phyloP scores from a whole-genome alignment of 345 rosid genomes.

The Salix suchowensis region DNA sequence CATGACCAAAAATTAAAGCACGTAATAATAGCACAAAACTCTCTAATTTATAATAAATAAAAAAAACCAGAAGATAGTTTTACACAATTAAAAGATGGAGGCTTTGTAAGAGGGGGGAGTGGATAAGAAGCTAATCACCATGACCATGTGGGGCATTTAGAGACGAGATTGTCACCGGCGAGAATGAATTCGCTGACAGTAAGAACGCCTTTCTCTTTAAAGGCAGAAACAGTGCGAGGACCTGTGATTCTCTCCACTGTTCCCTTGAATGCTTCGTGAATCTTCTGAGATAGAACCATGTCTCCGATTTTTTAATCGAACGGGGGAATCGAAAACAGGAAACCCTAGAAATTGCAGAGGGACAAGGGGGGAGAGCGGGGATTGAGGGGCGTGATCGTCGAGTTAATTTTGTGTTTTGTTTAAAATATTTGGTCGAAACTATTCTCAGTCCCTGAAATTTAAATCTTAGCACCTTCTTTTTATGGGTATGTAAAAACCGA shows the following conservation, averaged over 20 bases:
- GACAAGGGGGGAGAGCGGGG: not conserved
- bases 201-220: slow-evolving; percentile 96
- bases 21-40: not conserved
- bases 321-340: not conserved
- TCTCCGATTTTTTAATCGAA: not conserved
- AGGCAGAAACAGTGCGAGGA: slow-evolving; percentile 89
- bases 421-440: too few relatives aligned
- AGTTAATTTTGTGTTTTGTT: not conserved
- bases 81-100: not conserved
- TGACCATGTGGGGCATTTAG: slow-evolving; percentile 99
- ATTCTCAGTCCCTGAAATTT: not conserved
- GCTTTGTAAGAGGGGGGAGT: not conserved
- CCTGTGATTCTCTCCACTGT: slow-evolving; percentile 90
- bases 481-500: not conserved
- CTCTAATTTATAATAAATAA: not conserved
- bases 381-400: not conserved
- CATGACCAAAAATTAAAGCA: not conserved
- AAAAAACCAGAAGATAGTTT: not conserved
- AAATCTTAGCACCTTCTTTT: not conserved
- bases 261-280: slow-evolving; percentile 89
- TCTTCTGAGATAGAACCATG: slow-evolving; percentile 70
- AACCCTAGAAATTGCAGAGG: slow-evolving; percentile 13
- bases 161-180: slow-evolving; percentile 96
- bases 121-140: slow-evolving; percentile 43
- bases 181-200: slow-evolving; percentile 84